Evolutionary conservation across 208 protist genomes (phyloP), one percentile per base, ranked within the genome.

Genomic region (Vickermania spadyakhi): DNA sequence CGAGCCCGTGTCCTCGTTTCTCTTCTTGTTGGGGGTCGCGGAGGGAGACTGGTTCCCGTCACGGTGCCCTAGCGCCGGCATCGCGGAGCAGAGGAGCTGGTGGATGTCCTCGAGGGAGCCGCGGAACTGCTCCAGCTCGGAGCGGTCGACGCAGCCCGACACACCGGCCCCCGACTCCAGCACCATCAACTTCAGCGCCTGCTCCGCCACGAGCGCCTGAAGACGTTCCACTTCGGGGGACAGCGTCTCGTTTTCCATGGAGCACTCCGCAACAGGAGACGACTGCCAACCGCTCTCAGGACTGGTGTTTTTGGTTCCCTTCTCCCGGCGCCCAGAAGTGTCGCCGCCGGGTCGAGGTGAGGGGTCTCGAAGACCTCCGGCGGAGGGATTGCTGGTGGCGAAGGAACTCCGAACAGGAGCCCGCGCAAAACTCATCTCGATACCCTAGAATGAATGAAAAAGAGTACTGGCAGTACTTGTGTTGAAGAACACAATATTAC

Each of bases 121-220:
- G 36, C 36, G 36, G 36, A n/a, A 45, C 36, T 45, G 36, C 36
- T 45, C 36, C 7, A 45, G 36, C 18, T 45, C 36, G 7, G 36
- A 45, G 11, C 11, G 7, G 18, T 45, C 36, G 11, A 45, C 18
- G 36, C 36, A 7, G 18, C 36, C 36, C 18, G 36, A 18, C 36
- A 45, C 11, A 7, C 36, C 36, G 36, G 18, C 36, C 7, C 36
- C 36, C 11, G 58, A 53, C 59, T 60, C 31, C 23, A 75, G 62
- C 49, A 70, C 62, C n/a, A 50, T 13, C 21, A 22, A 11, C 4
- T 77, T 55, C 50, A 62, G 65, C 31, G 30, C 58, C 49, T 73
- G 68, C 1, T 45, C 67, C 22, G 27, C 50, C 13, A 5, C 26
- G 11, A 60, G 58, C 27, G 60, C 55, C 7, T 70, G 50, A 5